A percentile compares a stretch with the other conserved stretches of the same genome.
Conservation (phyloP, 2,329 filamentous ascomycete genomes). For the Calonectria pteridis region DNA sequence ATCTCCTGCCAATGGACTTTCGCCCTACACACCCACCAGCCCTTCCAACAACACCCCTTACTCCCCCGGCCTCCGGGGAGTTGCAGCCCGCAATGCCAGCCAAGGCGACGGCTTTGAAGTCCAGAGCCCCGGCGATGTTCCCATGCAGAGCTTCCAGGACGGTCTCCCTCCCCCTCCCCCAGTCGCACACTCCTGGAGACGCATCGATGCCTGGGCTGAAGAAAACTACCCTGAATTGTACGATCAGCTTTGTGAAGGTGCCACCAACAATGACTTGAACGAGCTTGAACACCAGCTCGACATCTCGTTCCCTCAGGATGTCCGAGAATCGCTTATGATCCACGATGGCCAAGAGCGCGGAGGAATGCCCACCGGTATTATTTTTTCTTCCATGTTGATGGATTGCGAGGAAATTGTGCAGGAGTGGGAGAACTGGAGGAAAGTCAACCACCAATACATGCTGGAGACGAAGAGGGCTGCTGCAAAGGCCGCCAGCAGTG, state of each 20-base stretch:
- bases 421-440: constrained; percentile 97
- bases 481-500: constrained; percentile 75
- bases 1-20: constrained; percentile 57
- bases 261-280: constrained; percentile 94
- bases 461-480: constrained; percentile 69
- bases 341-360: constrained; percentile 99
- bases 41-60: constrained; percentile 79
- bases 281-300: constrained; percentile 97
- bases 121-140: constrained; percentile 84
- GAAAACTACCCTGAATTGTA: constrained; percentile 95
- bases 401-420: constrained; percentile 99
- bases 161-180: constrained; percentile 92
- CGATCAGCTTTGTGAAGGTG: constrained; percentile 93
- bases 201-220: constrained; percentile 94
- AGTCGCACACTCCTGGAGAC: constrained; percentile 89
- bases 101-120: constrained; percentile 77
- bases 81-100: constrained; percentile 74
- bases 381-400: constrained; percentile 94
- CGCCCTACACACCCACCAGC: constrained; percentile 60
- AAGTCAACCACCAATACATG: constrained; percentile 91
- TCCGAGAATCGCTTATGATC: constrained; percentile 89
- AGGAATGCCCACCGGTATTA: constrained; percentile 88
- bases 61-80: constrained; percentile 89
- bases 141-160: constrained; percentile 95
- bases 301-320: constrained; percentile 91